Base-by-base conservation (phyloP, 73 alveolate species). In the Stentor roeselii region DNA sequence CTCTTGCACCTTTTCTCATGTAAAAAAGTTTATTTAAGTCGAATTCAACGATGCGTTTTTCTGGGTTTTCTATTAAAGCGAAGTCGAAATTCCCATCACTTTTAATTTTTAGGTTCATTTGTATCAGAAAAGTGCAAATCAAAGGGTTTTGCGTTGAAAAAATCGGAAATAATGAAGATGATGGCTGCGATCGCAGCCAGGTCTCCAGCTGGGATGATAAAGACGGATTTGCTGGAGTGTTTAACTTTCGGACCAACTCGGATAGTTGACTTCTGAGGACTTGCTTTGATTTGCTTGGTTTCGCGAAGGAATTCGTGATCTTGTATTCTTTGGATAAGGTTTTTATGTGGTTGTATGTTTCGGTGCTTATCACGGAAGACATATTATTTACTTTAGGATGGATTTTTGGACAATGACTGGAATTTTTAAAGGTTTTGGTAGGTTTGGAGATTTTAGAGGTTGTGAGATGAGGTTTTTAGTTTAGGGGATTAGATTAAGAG, bases 21-120 rank as follows among this genome's bases (percentile, higher is more conserved):
- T 50, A 50, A 50, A 50, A 50, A 11, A 21, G 41, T 11, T 67
- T 32, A 11, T 34, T 32, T 34, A 32, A 11, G 50, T 21, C 37
- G n/a, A 21, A 21, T 67, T 67, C 41, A 34, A 27, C 50, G 34
- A 21, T 21, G 21, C 34, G 37, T 67, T 67, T 67, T 34, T 21
- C 41, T 30, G 37, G n/a, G 21, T 50, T 50, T 50, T 67, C 80
- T 14, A 67, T 40, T 32, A 67, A 21, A 1, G 80, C 80, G 34
- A 67, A 67, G n/a, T 67, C 80, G 34, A 27, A 67, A 67, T 34
- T 32, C 14, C 37, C 37, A 11, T 67, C 80, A 40, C 41, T 67
- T 36, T 27, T 21, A 21, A 27, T 67, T 67, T 67, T 67, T 30
- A 67, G n/a, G 37, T 67, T 21, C 80, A 67, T 67, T 67, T 67